Base-by-base conservation (phyloP, 2,329 filamentous ascomycete species). In the Pestalotiopsis sp. region DNA sequence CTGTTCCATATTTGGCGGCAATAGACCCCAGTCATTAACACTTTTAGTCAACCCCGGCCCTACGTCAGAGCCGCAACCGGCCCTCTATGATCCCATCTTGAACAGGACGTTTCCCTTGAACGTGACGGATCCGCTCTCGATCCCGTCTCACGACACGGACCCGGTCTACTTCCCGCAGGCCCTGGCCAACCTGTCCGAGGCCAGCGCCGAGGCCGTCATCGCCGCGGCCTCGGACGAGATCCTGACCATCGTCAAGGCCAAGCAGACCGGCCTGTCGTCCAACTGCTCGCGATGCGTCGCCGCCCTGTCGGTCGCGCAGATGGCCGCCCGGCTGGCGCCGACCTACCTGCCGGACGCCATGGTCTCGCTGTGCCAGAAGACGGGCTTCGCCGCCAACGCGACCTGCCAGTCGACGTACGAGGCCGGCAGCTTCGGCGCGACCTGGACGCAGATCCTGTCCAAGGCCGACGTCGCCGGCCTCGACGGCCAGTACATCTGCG, bases 401-500 rank as follows among this genome's bases (percentile, higher is more conserved):
- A 80, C 80, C 0, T 89, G 87, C 71, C 77, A 81, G 64, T 77
- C 81, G 24, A 81, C 80, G 56, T 89, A 84, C 68, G 77, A 80
- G 1, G 79, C 81, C 2, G 75, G 78, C 17, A 84, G 78, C 17
- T 86, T 84, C 69, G 87, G 87, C 20, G 82, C 84, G 1, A 80
- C 86, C 66, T 89, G 85, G 86, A 86, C 86, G 4, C 87, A 89
- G 71, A 79, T 89, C 1, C 76, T 89, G 39, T 81, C 83, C 2
- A 78, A 83, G 57, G 86, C 85, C 7, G 81, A 89, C 73, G 79
- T 88, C 9, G 77, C 78, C 22, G 86, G 86, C 9, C 77, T 84
- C 2, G 87, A 89, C 73, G 87, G 86, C 4, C 77, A 82, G 66
- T 88, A 86, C 68, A 88, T 89, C 59, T 89, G 87, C 78, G 82